phyloP scores from a whole-genome alignment of 352 stramenopile species.

The Blastocystis sp. region DNA sequence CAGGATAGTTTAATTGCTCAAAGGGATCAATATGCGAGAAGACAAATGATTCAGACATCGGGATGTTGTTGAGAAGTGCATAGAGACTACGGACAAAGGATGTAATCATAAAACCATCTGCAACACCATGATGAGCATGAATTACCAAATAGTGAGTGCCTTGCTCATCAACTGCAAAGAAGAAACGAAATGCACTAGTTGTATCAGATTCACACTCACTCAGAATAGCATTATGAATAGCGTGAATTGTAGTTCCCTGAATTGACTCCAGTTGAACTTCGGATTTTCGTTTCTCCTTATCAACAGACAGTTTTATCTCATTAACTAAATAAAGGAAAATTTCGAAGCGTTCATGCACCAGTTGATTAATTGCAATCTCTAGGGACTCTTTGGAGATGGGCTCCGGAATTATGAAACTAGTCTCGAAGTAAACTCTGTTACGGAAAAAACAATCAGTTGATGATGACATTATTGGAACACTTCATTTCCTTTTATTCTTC shows the following conservation, averaged over 20 bases:
- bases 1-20: background rate
- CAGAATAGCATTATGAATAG: background rate
- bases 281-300: background rate
- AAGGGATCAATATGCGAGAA: background rate
- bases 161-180: background rate
- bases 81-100: background rate
- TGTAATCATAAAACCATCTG: conserved; percentile 53
- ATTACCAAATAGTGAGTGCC: background rate
- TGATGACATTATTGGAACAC: background rate
- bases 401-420: background rate
- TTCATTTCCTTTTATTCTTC: background rate
- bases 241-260: background rate
- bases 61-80: background rate
- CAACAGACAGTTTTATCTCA: background rate
- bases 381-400: background rate
- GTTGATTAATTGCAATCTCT: background rate
- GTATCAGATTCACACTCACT: background rate
- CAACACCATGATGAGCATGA: conserved; percentile 51
- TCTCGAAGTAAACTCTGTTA: conserved; percentile 3
- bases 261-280: background rate
- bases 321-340: background rate
- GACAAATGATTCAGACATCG: background rate
- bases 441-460: background rate
- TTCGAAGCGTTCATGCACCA: background rate
- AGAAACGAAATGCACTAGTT: background rate